Evolutionary conservation across 2,329 filamentous ascomycete species (phyloP), one percentile per base, ranked within the genome.

Genomic region (Penicillium olsonii): DNA sequence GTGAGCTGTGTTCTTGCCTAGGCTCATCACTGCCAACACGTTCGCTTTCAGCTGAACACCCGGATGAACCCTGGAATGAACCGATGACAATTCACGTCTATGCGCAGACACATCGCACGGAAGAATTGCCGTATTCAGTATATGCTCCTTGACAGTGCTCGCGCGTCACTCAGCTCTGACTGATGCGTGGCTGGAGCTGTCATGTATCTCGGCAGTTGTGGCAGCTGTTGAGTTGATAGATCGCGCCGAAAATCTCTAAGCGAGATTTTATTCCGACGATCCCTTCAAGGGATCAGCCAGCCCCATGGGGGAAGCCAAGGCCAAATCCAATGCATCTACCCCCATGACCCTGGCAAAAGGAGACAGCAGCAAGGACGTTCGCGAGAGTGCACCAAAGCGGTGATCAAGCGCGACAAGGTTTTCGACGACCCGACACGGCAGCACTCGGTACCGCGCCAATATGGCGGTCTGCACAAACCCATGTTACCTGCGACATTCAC

Each of bases 221-320:
- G 12, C 4, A 17, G n/a, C 33, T 15, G 15, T 39, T 3, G 9
- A 38, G 20, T 45, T 37, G 50, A 52, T 48, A 46, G 33, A 46
- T 52, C 49, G 31, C 12, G 15, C 48, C 41, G n/a, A 17, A 17
- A 22, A 34, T 31, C 5, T 31, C n/a, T 31, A 31, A n/a, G 11
- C 29, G 29, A 31, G 29, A n/a, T 31, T 31, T 8, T n/a, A n/a
- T 31, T n/a, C 4, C 20, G 18, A 20, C 5, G 24, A 34, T 31
- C n/a, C 20, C 20, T 22, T 29, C 15, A 26, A 18, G 12, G 11
- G 2, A 5, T 5, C 12, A 6, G 4, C 29, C 12, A 4, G 14
- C 22, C 8, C 22, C 8, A 24, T 24, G 22, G 5, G n/a, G n/a
- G n/a, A n/a, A n/a, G n/a, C 8, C 22, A 24, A 24, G 22, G 22